Base-by-base conservation (phyloP, 2,329 filamentous ascomycete genomes). In the Aspergillus novoparasiticus region DNA sequence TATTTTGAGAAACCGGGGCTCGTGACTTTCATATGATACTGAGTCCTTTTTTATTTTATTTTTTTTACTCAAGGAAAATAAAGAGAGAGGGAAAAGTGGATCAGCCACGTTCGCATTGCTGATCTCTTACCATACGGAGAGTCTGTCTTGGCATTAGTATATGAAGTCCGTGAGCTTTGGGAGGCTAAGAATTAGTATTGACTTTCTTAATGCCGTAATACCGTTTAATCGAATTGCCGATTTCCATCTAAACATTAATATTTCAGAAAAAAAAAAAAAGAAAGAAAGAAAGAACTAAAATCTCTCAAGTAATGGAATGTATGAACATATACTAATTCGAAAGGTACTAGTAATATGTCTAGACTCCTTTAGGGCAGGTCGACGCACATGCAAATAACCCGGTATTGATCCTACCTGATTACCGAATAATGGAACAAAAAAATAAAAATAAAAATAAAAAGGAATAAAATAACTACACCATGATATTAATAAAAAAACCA, bases 71-170 rank as follows among this genome's bases (percentile, higher is more conserved):
- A 41, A 41, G 16, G 39, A 19, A 53, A 53, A 53, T 28, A 53
- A 34, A 53, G n/a, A 51, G 26, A 32, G 14, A 50, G 30, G 4
- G 1, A 28, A 39, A 61, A 61, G 60, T 61, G 60, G 60, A 61
- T 50, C 45, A 57, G 41, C 59, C 59, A 61, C 60, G 60, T 61
- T 61, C 54, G 26, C 59, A 46, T 46, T 16, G 58, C 54, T 57
- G 45, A 61, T 58, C 59, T 61, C n/a, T 8, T 39, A 16, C 34
- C 23, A 41, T 34, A 54, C 26, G 34, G 26, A 51, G 28, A 55
- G 6, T 21, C 21, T 9, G 57, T 39, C 57, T 59, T 59, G 46
- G 46, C 57, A 39, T 59, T 39, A 50, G 34, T 53, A 39, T 59
- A 36, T 36, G 46, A 6, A 59, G 46, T 50, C 21, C 32, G 57